phyloP scores from a whole-genome alignment of 225 moss, liverwort and hornwort species.

The Polytrichum formosum region DNA sequence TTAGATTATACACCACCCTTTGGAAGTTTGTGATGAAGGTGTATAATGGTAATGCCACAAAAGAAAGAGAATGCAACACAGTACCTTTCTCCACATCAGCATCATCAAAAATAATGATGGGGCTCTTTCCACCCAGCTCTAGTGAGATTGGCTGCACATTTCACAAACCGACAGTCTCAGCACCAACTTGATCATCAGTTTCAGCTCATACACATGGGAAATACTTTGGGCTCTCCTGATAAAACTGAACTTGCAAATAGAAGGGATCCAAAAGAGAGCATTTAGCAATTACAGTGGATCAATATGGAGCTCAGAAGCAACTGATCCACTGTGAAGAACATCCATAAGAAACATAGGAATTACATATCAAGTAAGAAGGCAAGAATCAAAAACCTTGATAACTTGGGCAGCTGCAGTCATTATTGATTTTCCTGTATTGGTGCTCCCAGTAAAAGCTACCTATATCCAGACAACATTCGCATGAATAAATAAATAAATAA shows the following conservation, averaged over 20 bases:
- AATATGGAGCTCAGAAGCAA: no score
- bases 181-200: neutral
- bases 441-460: slow-evolving; percentile 97
- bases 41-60: no score
- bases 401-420: slow-evolving; percentile 80
- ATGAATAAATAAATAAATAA: neutral
- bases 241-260: no score
- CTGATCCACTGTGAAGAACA: neutral
- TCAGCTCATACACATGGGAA: no score
- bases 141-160: slow-evolving; percentile 83
- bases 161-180: neutral
- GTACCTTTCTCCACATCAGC: slow-evolving; percentile 83
- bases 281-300: no score
- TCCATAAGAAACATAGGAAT: slow-evolving; percentile 1
- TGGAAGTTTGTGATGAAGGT: no score
- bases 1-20: no score
- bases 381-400: slow-evolving; percentile 55
- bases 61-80: neutral
- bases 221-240: no score
- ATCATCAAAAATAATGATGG: slow-evolving; percentile 87
- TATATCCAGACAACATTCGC: slow-evolving; percentile 23
- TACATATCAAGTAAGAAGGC: neutral
- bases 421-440: slow-evolving; percentile 74
- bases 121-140: slow-evolving; percentile 99
- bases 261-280: no score